Base-by-base conservation (phyloP, 345 rosid species). In the Brassica juncea region DNA sequence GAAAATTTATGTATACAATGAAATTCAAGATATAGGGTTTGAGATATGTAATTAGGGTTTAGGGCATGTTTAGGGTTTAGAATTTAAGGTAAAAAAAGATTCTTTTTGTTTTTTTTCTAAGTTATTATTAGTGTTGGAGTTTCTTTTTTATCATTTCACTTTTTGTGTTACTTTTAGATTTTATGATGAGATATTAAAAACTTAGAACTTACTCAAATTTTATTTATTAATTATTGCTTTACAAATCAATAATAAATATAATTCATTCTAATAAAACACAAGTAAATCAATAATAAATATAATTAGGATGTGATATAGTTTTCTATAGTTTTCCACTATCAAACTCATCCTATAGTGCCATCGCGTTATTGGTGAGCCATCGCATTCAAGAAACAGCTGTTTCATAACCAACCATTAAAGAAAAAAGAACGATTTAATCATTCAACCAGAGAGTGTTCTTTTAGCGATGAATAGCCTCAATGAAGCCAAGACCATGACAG, bases 381-480 rank as follows among this genome's bases (percentile, higher is more conserved):
- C n/a, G n/a, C n/a, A n/a, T n/a, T n/a, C n/a, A n/a, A n/a, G n/a
- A n/a, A n/a, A n/a, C n/a, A n/a, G n/a, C n/a, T n/a, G n/a, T n/a
- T n/a, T n/a, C n/a, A n/a, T n/a, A n/a, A n/a, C n/a, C n/a, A n/a
- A n/a, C n/a, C n/a, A n/a, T n/a, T n/a, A n/a, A n/a, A n/a, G n/a
- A n/a, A n/a, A n/a, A n/a, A n/a, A n/a, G n/a, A n/a, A n/a, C n/a
- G n/a, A n/a, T n/a, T n/a, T n/a, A n/a, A n/a, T n/a, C n/a, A n/a
- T n/a, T n/a, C n/a, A n/a, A n/a, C n/a, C n/a, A n/a, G n/a, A n/a
- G n/a, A n/a, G 31, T 32, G 37, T 32, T 32, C 6, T 32, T 32
- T 42, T 77, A 30, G 62, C 82, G 14, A 85, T 79, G 80, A 78
- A 74, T 64, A 77, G 74, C 63, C 47, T 69, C 2, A 39, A 39